Percentiles rank a stretch among this genome's conserved stretches.
phyloP scores from a whole-genome alignment of 2,329 filamentous ascomycete genomes.

The Cordyceps sp. region DNA sequence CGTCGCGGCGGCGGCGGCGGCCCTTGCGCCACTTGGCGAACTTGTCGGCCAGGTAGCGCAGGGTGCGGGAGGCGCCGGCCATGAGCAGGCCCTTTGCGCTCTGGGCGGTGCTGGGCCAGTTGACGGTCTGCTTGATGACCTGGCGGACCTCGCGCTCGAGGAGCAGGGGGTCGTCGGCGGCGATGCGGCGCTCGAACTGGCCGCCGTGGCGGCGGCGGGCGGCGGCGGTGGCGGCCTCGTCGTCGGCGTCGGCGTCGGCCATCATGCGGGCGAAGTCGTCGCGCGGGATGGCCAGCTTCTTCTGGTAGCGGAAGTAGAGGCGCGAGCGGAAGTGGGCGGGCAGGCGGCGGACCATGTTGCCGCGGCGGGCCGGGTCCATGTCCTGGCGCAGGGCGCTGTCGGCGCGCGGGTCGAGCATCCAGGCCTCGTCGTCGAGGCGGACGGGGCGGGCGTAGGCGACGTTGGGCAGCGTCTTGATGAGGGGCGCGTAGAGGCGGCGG shows the following conservation, averaged over 20 bases:
- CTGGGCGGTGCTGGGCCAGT: constrained; percentile 83
- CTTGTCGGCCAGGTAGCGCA: constrained; percentile 74
- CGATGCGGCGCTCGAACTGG: constrained; percentile 75
- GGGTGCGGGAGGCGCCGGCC: constrained; percentile 51
- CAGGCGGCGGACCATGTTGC: constrained; percentile 90
- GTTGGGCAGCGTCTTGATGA: constrained; percentile 83
- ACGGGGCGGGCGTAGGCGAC: constrained; percentile 51
- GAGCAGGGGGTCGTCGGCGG: constrained; percentile 45
- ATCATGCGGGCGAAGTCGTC: constrained; percentile 77
- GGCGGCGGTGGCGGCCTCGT: constrained; percentile 31
- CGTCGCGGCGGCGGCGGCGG: constrained; percentile 8
- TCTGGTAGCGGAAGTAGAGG: constrained; percentile 88
- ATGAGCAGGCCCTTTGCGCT: constrained; percentile 73
- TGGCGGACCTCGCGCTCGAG: constrained; percentile 54
- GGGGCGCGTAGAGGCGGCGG: constrained; percentile 73
- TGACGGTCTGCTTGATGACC: constrained; percentile 75
- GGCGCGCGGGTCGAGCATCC: constrained; percentile 26
- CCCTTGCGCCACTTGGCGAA: constrained; percentile 44
- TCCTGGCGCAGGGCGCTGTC: constrained; percentile 66
- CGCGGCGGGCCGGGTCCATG: constrained; percentile 78
- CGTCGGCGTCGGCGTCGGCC: constrained; percentile 48
- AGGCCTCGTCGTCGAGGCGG: constrained; percentile 20
- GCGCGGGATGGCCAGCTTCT: constrained; percentile 72
- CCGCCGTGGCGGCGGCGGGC: constrained; percentile 49
- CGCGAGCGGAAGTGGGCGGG: constrained; percentile 76